Percentiles rank a stretch among this genome's conserved stretches.
Conservation (phyloP, 768 basidiomycete genomes). For the Lactarius hengduanensis region DNA sequence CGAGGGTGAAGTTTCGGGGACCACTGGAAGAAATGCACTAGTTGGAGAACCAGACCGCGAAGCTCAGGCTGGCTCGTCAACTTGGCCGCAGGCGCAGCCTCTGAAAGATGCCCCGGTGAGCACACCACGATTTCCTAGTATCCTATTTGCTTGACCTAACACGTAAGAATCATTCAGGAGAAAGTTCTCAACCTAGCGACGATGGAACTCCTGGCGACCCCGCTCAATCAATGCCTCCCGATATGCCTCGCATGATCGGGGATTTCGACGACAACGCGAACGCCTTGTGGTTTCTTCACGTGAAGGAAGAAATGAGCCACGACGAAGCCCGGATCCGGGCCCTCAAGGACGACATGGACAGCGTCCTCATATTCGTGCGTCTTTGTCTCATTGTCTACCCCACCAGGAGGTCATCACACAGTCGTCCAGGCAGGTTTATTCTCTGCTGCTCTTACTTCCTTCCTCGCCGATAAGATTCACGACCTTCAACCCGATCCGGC, state of each 20-base stretch:
- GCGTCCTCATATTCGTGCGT: slow-evolving; percentile 3
- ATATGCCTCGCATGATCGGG: neutral
- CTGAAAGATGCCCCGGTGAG: neutral
- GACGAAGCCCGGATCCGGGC: neutral
- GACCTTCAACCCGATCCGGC: slow-evolving; percentile 11
- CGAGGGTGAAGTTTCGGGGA: too few relatives aligned
- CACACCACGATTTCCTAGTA: neutral
- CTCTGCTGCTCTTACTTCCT: slow-evolving; percentile 12
- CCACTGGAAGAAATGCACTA: too few relatives aligned
- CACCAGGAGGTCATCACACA: too few relatives aligned
- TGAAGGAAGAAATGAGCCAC: neutral
- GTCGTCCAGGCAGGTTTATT: slow-evolving; percentile 16
- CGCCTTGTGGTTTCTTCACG: slow-evolving; percentile 1
- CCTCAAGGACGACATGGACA: neutral
- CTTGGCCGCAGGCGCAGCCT: neutral
- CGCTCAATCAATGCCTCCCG: neutral
- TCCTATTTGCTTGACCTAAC: neutral
- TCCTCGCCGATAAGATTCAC: slow-evolving; percentile 9
- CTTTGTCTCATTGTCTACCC: too few relatives aligned
- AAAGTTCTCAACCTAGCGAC: too few relatives aligned
- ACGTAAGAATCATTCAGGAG: neutral
- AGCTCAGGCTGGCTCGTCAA: neutral
- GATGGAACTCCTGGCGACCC: neutral
- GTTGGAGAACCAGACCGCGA: too few relatives aligned
- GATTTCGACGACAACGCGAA: neutral